These are phyloP conservation scores for Lipomyces yamadae DNA, from an alignment of 805 yeast species.

Conservation along the genomic window DNA sequence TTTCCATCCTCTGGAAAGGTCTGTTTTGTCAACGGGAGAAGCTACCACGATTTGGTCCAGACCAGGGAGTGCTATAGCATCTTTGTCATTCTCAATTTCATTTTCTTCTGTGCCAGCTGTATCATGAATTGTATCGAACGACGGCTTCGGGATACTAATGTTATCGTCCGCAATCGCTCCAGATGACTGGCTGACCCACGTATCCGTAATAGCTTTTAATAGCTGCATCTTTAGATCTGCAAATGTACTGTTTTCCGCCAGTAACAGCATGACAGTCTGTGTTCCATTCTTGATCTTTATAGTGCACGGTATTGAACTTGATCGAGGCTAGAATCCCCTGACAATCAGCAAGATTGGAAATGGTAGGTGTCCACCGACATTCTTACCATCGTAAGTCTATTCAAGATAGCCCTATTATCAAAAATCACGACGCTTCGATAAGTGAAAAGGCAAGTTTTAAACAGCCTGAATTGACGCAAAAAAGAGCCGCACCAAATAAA, in stretches of 20 bases:
- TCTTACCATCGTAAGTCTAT: neutral
- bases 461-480: too few relatives aligned
- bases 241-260: conserved; percentile 17
- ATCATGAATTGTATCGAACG: conserved; percentile 24
- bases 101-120: neutral
- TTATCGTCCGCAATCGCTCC: neutral
- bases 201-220: conserved; percentile 16
- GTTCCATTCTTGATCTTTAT: conserved; percentile 29
- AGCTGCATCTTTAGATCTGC: conserved; percentile 16
- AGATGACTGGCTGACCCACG: conserved; percentile 10
- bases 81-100: neutral
- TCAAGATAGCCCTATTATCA: neutral
- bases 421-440: neutral
- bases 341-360: neutral
- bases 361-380: neutral
- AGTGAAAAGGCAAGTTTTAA: neutral
- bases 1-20: conserved; percentile 29
- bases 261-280: conserved; percentile 23
- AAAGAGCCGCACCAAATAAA: too few relatives aligned
- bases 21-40: conserved; percentile 28
- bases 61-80: conserved; percentile 1
- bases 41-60: conserved; percentile 19
- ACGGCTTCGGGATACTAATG: conserved; percentile 28
- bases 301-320: conserved; percentile 14
- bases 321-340: neutral